Base-by-base conservation (phyloP, 768 basidiomycete species). In the Amanita pseudoporphyria region DNA sequence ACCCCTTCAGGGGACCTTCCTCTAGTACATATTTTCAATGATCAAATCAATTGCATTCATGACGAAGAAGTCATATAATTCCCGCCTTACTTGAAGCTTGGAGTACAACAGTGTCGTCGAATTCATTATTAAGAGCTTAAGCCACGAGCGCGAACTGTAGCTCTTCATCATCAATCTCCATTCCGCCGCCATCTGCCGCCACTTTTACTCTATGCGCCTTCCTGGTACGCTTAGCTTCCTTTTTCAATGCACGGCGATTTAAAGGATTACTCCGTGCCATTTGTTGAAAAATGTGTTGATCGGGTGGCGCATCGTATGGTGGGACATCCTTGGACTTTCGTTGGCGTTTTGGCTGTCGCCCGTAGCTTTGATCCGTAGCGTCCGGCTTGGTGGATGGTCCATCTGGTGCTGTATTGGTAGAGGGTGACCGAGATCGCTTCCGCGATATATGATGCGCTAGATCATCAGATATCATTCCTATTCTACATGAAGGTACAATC, bases 201-300 rank as follows among this genome's bases (percentile, higher is more conserved):
- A 40, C 57, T 44, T 57, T 62, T 19, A 64, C 63, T 31, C 68
- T 69, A 35, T 70, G 72, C 5, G 74, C 73, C 60, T 78, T 79
- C 57, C 78, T 70, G 32, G 74, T 77, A 55, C 70, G 68, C 68
- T 85, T 87, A 42, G 77, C 74, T 39, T 80, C 82, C 58, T 67
- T 73, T 67, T 85, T 87, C 57, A 86, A 55, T 55, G 71, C 66
- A 57, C 69, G 73, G 53, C 84, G 66, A 49, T 71, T 78, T 52
- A 87, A 54, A 12, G 84, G 82, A 60, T 84, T 84, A 49, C 73
- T 67, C 52, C 60, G 58, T 10, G 72, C 73, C 73, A 80, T 77
- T 52, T 62, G 64, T 38, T 61, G 53, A 19, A 71, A 57, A 22
- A 74, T 73, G 52, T 78, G 66, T 7, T 63, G 64, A 33, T 77